phyloP scores from a whole-genome alignment of 306 rosid species.

The Dalbergia cultrata region DNA sequence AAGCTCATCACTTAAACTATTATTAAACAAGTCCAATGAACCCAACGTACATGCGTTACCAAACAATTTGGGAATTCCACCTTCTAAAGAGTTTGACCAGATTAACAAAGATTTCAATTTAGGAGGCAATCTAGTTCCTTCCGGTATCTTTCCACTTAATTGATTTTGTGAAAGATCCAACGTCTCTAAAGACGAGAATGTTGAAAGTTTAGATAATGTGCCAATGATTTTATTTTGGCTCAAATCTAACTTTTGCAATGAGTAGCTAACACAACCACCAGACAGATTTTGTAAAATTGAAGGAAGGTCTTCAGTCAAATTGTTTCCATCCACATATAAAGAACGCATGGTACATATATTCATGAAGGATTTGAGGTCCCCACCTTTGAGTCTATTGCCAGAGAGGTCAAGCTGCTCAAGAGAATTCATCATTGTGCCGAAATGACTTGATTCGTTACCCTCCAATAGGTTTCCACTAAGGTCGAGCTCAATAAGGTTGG shows the following conservation, averaged over 20 bases:
- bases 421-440: neutral
- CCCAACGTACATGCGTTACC: neutral
- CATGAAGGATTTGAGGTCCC: neutral
- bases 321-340: neutral
- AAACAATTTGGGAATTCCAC: conserved; percentile 5
- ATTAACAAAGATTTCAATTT: neutral
- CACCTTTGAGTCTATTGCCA: neutral
- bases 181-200: neutral
- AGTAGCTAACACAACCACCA: neutral
- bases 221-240: neutral
- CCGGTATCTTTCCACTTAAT: neutral
- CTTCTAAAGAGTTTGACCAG: neutral
- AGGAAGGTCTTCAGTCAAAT: neutral
- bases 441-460: neutral
- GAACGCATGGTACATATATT: neutral
- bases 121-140: neutral
- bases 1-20: conserved; percentile 12
- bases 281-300: conserved; percentile 6
- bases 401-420: neutral
- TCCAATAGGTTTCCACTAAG: neutral
- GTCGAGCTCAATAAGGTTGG: conserved; percentile 11
- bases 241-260: conserved; percentile 19
- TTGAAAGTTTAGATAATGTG: conserved; percentile 12
- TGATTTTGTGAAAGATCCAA: neutral
- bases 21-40: neutral